Percentiles rank a stretch among this genome's conserved stretches.
Conservation (phyloP, 257 asterid species). For the Avicennia marina region DNA sequence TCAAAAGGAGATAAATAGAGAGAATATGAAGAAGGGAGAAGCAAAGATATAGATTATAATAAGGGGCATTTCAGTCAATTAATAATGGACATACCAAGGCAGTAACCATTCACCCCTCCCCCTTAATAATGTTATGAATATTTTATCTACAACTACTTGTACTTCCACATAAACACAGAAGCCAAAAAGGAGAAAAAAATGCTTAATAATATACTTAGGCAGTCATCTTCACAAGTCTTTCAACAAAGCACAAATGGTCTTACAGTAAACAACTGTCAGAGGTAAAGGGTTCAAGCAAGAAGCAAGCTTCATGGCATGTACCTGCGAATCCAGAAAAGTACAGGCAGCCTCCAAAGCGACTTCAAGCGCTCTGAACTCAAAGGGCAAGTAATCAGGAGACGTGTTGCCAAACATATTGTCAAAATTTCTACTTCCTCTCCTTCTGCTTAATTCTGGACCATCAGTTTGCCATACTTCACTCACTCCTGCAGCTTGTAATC, state of each 20-base stretch:
- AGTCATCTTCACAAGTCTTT: neutral
- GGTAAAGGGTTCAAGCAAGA: neutral
- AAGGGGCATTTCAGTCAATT: too few species aligned
- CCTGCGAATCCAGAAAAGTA: constrained; percentile 96
- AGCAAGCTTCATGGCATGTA: constrained; percentile 29
- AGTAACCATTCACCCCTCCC: too few species aligned
- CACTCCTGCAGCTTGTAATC: constrained; percentile 71
- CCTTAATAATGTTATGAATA: too few species aligned
- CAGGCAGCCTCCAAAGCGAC: constrained; percentile 99
- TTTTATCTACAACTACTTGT: too few species aligned
- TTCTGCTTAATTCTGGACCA: constrained; percentile 50
- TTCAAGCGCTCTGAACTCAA: constrained; percentile 98
- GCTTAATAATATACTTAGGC: too few species aligned
- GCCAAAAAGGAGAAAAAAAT: too few species aligned
- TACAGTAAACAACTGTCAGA: neutral
- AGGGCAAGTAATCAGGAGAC: constrained; percentile 96
- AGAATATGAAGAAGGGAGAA: too few species aligned
- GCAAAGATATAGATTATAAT: too few species aligned
- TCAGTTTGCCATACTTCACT: constrained; percentile 91
- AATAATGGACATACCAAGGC: too few species aligned
- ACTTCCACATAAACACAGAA: too few species aligned
- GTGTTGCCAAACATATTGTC: constrained; percentile 57
- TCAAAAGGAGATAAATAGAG: too few species aligned
- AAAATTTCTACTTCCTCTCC: constrained; percentile 73
- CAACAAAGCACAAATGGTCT: neutral